Evolutionary conservation across 176 grass and related monocot genomes (phyloP).

Genomic region (Calamus simplicifolius): DNA sequence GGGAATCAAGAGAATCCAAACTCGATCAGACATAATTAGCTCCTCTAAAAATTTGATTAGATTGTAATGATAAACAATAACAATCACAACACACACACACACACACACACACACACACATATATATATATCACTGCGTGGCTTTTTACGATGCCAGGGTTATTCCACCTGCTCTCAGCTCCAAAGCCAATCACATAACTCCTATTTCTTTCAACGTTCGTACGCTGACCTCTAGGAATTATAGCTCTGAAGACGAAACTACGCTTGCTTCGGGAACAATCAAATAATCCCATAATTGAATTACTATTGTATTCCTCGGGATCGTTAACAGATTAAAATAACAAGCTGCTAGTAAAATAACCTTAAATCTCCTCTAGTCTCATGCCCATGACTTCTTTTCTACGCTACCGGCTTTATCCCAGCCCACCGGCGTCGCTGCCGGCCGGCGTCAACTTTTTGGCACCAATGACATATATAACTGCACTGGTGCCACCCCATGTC

Average conservation of each 20-base stretch:
- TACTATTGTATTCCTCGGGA: constrained; percentile 56
- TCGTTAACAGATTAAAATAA: constrained; percentile 72
- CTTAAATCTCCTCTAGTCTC: constrained; percentile 24
- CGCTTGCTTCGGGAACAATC: constrained; percentile 47
- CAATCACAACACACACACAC: no score
- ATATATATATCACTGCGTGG: no score
- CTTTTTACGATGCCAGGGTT: no score
- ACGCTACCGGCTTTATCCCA: constrained; percentile 65
- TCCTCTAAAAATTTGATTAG: no score
- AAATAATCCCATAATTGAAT: constrained; percentile 13
- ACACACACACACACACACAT: no score
- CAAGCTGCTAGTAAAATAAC: constrained; percentile 18
- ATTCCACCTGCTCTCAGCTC: background rate
- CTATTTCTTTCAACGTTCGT: constrained; percentile 34
- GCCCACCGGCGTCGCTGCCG: constrained; percentile 77
- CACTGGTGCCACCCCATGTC: background rate
- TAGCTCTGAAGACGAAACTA: constrained; percentile 17
- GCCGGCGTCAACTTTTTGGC: constrained; percentile 79
- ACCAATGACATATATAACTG: constrained; percentile 4
- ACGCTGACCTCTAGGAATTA: constrained; percentile 32
- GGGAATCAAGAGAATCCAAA: no score
- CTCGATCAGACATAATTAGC: no score
- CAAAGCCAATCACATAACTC: constrained; percentile 25
- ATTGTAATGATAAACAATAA: no score
- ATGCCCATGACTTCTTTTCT: constrained; percentile 56